Conservation (phyloP, 2,329 filamentous ascomycete species). For the Amphichorda felina region DNA sequence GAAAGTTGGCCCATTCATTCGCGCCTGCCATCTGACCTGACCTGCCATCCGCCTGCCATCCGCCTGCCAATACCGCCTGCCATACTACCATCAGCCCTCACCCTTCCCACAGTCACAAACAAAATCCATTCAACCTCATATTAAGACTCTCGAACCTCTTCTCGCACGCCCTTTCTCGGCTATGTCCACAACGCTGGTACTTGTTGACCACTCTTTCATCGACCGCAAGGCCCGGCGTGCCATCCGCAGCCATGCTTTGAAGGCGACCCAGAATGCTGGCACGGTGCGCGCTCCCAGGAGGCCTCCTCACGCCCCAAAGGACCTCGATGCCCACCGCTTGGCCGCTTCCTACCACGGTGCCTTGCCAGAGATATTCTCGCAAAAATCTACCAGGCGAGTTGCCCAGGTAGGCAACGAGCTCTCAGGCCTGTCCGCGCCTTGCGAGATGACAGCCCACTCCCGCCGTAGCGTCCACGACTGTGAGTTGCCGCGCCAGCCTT, state of each 20-base stretch:
- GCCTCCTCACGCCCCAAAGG: neutral
- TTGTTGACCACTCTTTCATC: conserved; percentile 5
- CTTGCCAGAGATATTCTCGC: neutral
- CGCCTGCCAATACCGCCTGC: too few relatives aligned
- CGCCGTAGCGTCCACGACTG: conserved; percentile 1
- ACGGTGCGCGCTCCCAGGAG: conserved; percentile 4
- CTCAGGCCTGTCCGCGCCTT: conserved; percentile 1
- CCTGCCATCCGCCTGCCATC: too few relatives aligned
- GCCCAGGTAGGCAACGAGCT: conserved; percentile 3
- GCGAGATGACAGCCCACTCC: conserved; percentile 4
- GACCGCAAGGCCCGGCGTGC: conserved; percentile 3
- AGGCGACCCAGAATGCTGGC: conserved; percentile 6
- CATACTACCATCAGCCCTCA: too few relatives aligned
- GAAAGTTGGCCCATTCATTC: too few relatives aligned
- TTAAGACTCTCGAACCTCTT: too few relatives aligned
- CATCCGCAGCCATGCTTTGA: conserved; percentile 9
- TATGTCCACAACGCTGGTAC: conserved; percentile 4
- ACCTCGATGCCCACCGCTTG: neutral
- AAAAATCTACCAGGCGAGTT: neutral
- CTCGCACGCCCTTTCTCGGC: too few relatives aligned
- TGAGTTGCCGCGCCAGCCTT: neutral
- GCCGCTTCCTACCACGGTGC: neutral
- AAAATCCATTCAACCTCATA: too few relatives aligned
- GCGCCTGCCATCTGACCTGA: too few relatives aligned
- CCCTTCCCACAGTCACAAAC: too few relatives aligned